phyloP scores from a whole-genome alignment of 371 early-diverging fungal genomes.

The Syncephalastrum sp. region DNA sequence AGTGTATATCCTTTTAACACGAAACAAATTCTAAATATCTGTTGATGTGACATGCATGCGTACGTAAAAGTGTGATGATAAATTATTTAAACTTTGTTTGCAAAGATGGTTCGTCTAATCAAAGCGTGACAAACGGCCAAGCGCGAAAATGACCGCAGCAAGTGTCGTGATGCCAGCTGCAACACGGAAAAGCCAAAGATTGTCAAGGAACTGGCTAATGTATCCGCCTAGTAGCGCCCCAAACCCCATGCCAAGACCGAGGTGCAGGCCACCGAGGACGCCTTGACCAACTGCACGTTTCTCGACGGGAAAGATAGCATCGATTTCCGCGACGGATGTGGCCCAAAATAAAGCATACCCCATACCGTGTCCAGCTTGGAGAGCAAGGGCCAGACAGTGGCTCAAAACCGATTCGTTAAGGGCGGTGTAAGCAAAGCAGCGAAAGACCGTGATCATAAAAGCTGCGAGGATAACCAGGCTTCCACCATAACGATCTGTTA shows the following conservation, averaged over 20 bases:
- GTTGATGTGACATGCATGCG: too few species aligned
- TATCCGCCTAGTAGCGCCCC: constrained; percentile 28
- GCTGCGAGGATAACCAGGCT: too few species aligned
- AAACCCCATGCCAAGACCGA: constrained; percentile 27
- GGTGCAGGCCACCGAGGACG: constrained; percentile 23
- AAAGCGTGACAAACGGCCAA: constrained; percentile 5
- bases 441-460: too few species aligned
- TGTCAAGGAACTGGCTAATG: constrained; percentile 16
- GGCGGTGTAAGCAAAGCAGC: too few species aligned
- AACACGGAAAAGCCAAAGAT: constrained; percentile 12
- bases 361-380: neutral
- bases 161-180: constrained; percentile 6
- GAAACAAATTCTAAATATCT: too few species aligned
- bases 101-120: too few species aligned
- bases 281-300: constrained; percentile 37
- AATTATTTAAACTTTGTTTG: too few species aligned
- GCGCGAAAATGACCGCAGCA: constrained; percentile 2
- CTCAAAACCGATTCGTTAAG: too few species aligned
- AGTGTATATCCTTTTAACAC: too few species aligned
- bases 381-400: too few species aligned
- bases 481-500: too few species aligned
- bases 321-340: constrained; percentile 30
- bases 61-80: too few species aligned
- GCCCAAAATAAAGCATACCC: constrained; percentile 26
- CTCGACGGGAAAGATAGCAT: constrained; percentile 28